Evolutionary conservation across 331 rosid species (phyloP), one percentile per base, ranked within the genome.

Genomic region (Dryas integrifolia): DNA sequence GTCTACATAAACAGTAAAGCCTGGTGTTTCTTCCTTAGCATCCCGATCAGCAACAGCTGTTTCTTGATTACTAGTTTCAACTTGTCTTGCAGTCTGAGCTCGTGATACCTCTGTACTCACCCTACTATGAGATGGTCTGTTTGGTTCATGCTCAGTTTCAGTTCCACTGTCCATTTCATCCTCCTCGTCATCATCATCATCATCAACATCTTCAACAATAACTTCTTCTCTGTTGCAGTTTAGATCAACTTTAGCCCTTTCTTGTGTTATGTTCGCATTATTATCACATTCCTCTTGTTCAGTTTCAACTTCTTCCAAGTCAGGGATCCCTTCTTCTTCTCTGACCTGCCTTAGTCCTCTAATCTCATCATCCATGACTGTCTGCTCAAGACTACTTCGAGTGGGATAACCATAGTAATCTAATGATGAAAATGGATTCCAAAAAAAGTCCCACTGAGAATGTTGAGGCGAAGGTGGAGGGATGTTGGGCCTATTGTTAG

Each of bases 251-350:
- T 82, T 78, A 57, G 65, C 61, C 77, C 82, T 80, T 80, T 82
- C 95, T 61, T 83, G 89, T 7, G 80, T 75, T 51, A 46, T 74
- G 74, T 77, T 81, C 38, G 58, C 77, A 62, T 84, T 85, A 4
- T 56, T 57, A 72, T 21, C 61, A 35, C 70, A 55, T 56, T 84
- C 88, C 67, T 84, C 92, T 69, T 76, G 82, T 72, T 89, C 95
- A 5, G 82, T 86, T 74, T 86, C 90, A 41, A 84, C 89, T 77
- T 90, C 96, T 86, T 88, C 90, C 46, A 92, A 77, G 56, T 92
- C 97, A 8, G 98, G 98, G 76, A 92, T 92, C 30, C 98, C 97
- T 80, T 92, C 97, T 62, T 90, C 97, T 84, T 92, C 89, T 67
- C 96, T 85, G 21, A 88, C 96, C 79, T 88, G 87, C 82, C 88